Evolutionary conservation across 129 eudicot species (phyloP).

Genomic region (Helianthus annuus): DNA sequence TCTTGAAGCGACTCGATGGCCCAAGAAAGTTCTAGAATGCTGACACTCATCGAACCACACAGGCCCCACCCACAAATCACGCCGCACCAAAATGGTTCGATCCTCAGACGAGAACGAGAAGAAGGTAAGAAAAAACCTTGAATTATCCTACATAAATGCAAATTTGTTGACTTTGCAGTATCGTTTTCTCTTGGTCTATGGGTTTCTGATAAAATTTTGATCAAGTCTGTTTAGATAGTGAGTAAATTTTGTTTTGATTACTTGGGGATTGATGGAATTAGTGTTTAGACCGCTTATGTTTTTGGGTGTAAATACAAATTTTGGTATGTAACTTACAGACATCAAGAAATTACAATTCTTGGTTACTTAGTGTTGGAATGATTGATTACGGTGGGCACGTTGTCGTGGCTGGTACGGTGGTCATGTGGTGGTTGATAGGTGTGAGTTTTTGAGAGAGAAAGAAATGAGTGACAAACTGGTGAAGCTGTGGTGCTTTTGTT

Average conservation of each 20-base stretch:
- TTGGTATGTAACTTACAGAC: not conserved
- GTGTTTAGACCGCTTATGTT: not conserved
- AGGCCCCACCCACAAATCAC: constrained; percentile 46
- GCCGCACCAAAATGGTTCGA: constrained; percentile 65
- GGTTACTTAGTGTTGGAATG: not conserved
- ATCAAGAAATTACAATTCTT: not conserved
- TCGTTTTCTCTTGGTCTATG: not conserved
- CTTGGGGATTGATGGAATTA: not conserved
- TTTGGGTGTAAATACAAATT: too few species aligned
- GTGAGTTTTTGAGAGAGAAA: too few species aligned
- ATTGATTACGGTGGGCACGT: too few species aligned
- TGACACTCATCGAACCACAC: constrained; percentile 45
- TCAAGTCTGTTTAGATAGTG: not conserved
- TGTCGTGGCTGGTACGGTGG: too few species aligned
- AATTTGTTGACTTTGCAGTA: too few species aligned
- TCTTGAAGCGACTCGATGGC: too few species aligned
- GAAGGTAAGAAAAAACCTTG: constrained; percentile 45
- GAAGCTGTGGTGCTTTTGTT: too few species aligned
- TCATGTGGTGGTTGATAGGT: too few species aligned
- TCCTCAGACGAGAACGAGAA: constrained; percentile 68
- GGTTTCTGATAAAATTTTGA: not conserved
- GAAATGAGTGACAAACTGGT: too few species aligned
- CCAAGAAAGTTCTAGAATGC: too few species aligned
- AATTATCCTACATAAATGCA: too few species aligned
- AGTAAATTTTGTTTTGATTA: not conserved